Evolutionary conservation across 192 early-diverging fungal genomes (phyloP), one percentile per base, ranked within the genome.

Genomic region (Coemansia sp.): DNA sequence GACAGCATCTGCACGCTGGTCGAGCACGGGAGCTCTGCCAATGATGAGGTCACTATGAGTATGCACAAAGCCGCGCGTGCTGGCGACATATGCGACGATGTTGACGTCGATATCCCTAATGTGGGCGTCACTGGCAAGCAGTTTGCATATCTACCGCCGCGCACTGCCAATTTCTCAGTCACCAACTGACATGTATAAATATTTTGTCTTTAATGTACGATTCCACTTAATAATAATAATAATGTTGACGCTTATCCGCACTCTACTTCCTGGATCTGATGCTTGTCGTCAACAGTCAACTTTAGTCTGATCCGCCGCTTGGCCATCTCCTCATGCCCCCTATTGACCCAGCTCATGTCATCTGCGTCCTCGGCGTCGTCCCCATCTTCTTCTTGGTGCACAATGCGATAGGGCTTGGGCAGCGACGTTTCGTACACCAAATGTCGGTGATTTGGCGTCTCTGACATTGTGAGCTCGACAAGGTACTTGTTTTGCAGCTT

Each of bases 371-470:
- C 66, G 18, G 65, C 65, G 22, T 79, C 66, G 38, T 79, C 66
- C 17, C 76, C 70, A n/a, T 68, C 65, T 21, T 60, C 72, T 8
- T 79, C 60, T 10, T 60, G 64, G 22, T 79, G 76, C 66, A 79
- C 76, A 39, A 79, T 72, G n/a, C 61, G 61, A 39, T 79, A 72
- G 9, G 70, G 76, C 52, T 72, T 79, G 17, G 75, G 76, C 11
- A 79, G 52, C 22, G 66, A 39, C 8, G 76, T 79, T 36, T 79
- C 75, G 50, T 79, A 66, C 29, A 68, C 57, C n/a, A 79, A 18
- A 27, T 79, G 76, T 19, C 44, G 38, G 54, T 72, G 70, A 5
- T 21, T 72, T 8, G 72, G 32, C 32, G 70, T 56, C 7, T 62
- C 54, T 0, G 69, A 54, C 68, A 71, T 68, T 8, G 57, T 69